Percentiles rank a stretch among this genome's conserved stretches.
These are phyloP conservation scores for Citeromyces siamensis DNA, from an alignment of 1,139 yeast genomes.

Conservation along the genomic window DNA sequence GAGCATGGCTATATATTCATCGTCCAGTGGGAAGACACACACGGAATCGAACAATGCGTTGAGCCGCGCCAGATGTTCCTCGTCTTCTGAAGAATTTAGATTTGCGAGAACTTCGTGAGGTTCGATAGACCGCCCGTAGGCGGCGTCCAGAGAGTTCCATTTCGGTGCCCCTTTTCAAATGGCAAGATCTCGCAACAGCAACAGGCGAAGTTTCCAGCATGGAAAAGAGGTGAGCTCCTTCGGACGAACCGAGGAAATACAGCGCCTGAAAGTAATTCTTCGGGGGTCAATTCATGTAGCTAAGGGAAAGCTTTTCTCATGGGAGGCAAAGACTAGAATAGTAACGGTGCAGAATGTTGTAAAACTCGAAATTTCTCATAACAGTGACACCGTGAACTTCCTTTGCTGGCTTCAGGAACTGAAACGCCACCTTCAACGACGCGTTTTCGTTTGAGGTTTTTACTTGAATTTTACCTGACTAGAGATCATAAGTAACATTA, in stretches of 20 bases:
- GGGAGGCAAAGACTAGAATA: slow-evolving; percentile 48
- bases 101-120: slow-evolving; percentile 47
- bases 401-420: slow-evolving; percentile 5
- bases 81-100: slow-evolving; percentile 10
- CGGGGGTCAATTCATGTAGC: slow-evolving; percentile 65
- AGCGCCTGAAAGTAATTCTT: no score
- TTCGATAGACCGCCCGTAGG: slow-evolving; percentile 51
- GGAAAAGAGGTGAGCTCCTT: no score
- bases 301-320: slow-evolving; percentile 75
- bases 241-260: no score
- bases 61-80: slow-evolving; percentile 1
- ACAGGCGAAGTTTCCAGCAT: no score
- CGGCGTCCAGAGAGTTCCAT: no score
- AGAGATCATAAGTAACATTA: no score
- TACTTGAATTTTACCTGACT: no score
- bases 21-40: slow-evolving; percentile 11
- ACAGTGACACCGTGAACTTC: slow-evolving; percentile 4
- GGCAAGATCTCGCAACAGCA: background rate
- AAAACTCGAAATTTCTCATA: slow-evolving; percentile 13
- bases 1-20: slow-evolving; percentile 14
- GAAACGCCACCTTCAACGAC: background rate
- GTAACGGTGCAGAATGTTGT: slow-evolving; percentile 29
- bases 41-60: slow-evolving; percentile 8
- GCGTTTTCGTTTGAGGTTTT: no score
- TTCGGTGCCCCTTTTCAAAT: slow-evolving; percentile 11